These are phyloP conservation scores for Sordariomycetes sp. DNA, from an alignment of 2,329 filamentous ascomycete species.

Conservation along the genomic window DNA sequence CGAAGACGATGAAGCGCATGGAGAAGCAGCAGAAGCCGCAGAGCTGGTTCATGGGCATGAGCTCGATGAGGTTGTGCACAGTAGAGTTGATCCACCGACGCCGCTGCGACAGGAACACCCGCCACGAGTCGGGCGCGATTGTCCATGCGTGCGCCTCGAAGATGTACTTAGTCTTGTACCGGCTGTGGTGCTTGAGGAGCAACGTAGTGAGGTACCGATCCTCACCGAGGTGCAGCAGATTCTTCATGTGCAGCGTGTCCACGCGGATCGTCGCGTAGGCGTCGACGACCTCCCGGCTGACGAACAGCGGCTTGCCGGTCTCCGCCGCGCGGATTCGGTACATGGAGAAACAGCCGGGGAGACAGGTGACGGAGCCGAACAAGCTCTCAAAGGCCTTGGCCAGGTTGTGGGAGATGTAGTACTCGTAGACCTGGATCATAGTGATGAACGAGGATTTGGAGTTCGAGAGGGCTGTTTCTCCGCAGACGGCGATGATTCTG, in stretches of 20 bases:
- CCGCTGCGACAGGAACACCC: slow-evolving; percentile 92
- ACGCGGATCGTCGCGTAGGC: slow-evolving; percentile 86
- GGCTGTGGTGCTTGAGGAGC: slow-evolving; percentile 79
- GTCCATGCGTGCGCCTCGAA: slow-evolving; percentile 90
- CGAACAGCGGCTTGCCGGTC: slow-evolving; percentile 89
- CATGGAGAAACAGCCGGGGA: slow-evolving; percentile 99
- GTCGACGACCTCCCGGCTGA: slow-evolving; percentile 83
- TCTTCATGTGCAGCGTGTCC: slow-evolving; percentile 98
- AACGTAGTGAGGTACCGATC: slow-evolving; percentile 95
- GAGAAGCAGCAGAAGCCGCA: slow-evolving; percentile 99
- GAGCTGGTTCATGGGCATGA: slow-evolving; percentile 84
- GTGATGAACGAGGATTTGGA: slow-evolving; percentile 88
- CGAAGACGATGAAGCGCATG: slow-evolving; percentile 95
- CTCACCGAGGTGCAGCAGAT: slow-evolving; percentile 88
- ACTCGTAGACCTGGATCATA: slow-evolving; percentile 99
- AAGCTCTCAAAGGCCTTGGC: slow-evolving; percentile 95
- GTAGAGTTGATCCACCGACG: slow-evolving; percentile 99
- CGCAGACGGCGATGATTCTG: slow-evolving; percentile 83
- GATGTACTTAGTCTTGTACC: slow-evolving; percentile 98
- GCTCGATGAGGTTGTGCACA: slow-evolving; percentile 91
- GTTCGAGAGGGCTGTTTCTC: slow-evolving; percentile 88
- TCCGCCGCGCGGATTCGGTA: slow-evolving; percentile 93
- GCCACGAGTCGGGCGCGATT: slow-evolving; percentile 87
- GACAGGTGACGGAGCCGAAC: slow-evolving; percentile 92
- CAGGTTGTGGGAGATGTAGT: slow-evolving; percentile 97